Base-by-base conservation (phyloP, 495 filamentous ascomycete genomes). In the Amorphotheca resinae region DNA sequence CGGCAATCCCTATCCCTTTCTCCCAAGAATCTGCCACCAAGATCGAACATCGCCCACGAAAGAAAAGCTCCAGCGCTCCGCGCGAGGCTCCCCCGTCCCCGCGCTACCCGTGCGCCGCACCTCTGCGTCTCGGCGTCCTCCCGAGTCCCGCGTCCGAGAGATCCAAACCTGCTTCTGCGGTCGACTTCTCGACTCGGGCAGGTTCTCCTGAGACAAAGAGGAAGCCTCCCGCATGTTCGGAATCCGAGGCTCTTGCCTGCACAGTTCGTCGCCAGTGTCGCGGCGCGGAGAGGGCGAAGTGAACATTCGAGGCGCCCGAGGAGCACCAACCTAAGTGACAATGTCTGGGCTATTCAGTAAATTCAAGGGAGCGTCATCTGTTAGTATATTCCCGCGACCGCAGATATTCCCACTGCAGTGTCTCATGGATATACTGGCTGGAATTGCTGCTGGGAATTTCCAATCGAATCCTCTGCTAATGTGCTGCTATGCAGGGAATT, bases 321-420 rank as follows among this genome's bases (percentile, higher is more conserved):
- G 21, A 33, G 22, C n/a, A n/a, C n/a, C n/a, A n/a, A n/a, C n/a
- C n/a, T n/a, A n/a, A n/a, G 37, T 7, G 28, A 45, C 26, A 12
- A 57, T 57, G 54, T 46, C 54, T 9, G 41, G 47, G 12, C 25
- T 57, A 7, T 38, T 57, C 18, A 52, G 48, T 41, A 57, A 52
- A 34, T 52, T 54, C 22, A 54, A 54, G 26, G 46, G 46, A 25
- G 44, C 16, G 1, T 22, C 47, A 28, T 35, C 41, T 44, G 51
- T 57, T n/a, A 52, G 51, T 57, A 38, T 23, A 45, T 28, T 21
- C 22, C 35, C 16, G 30, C 30, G 14, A 17, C n/a, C 33, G 8
- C n/a, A n/a, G n/a, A n/a, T n/a, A n/a, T n/a, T n/a, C n/a, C n/a
- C n/a, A n/a, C n/a, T 1, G 1, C n/a, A 1, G 22, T 2, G 9